phyloP scores from a whole-genome alignment of 768 basidiomycete genomes.

The Auricularia sp. region DNA sequence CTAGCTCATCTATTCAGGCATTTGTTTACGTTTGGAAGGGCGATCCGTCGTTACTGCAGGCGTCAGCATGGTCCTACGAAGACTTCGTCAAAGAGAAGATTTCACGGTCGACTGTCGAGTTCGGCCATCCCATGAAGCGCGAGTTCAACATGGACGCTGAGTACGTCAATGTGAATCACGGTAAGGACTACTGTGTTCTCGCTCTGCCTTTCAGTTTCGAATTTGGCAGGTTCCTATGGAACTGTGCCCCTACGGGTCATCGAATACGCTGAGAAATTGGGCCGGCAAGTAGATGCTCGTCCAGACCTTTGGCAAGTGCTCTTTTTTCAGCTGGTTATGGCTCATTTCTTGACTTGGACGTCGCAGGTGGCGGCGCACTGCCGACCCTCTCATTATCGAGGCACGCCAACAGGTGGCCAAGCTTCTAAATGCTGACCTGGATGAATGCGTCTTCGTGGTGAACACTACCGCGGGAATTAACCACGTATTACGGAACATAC shows the following conservation, averaged over 20 bases:
- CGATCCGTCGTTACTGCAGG: background rate
- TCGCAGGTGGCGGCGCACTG: conserved; percentile 19
- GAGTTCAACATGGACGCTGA: conserved; percentile 20
- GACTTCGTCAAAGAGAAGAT: background rate
- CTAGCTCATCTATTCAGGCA: background rate
- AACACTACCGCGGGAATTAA: conserved; percentile 61
- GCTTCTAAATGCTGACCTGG: conserved; percentile 20
- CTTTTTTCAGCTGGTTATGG: background rate
- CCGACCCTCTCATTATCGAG: conserved; percentile 17
- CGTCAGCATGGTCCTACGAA: conserved; percentile 17
- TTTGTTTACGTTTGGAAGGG: background rate
- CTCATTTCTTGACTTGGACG: background rate
- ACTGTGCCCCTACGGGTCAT: conserved; percentile 22
- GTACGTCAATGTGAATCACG: conserved; percentile 9
- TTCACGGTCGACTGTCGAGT: background rate
- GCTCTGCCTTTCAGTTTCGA: background rate
- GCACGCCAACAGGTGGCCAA: conserved; percentile 19
- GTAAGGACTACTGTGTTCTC: background rate
- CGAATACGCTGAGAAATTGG: conserved; percentile 17
- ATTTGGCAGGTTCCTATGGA: conserved; percentile 22
- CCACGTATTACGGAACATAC: conserved; percentile 56
- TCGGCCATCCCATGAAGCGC: conserved; percentile 22
- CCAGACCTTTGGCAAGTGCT: conserved; percentile 19
- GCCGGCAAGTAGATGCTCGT: conserved; percentile 19
- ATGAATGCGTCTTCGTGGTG: conserved; percentile 32